Percentiles rank a stretch among this genome's conserved stretches.
Evolutionary conservation across 495 filamentous ascomycete species (phyloP).

Genomic region (Talaromyces stipitatus): DNA sequence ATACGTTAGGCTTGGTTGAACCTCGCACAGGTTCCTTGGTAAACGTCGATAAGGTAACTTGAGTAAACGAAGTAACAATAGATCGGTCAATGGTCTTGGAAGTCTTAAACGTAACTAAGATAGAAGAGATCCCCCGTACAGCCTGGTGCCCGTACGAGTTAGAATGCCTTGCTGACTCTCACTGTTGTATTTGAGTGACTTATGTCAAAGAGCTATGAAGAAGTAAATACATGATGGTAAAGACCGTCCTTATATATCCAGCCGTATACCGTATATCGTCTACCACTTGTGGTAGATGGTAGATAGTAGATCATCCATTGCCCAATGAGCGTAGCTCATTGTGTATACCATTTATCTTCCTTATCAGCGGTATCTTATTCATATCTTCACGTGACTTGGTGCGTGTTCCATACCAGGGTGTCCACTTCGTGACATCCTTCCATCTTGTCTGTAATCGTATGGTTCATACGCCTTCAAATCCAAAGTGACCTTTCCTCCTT

Average conservation of each 20-base stretch:
- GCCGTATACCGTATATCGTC: not conserved
- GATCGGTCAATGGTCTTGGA: too few species aligned
- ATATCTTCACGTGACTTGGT: constrained; percentile 6
- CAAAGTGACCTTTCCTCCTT: not conserved
- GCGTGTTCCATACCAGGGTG: constrained; percentile 43
- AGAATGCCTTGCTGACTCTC: too few species aligned
- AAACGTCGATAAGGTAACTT: too few species aligned
- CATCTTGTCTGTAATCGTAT: not conserved
- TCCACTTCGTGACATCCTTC: constrained; percentile 29
- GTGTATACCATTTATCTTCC: not conserved
- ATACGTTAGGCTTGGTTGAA: not conserved
- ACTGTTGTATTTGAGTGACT: too few species aligned
- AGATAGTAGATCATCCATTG: not conserved
- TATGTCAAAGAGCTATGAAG: too few species aligned
- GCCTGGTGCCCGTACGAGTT: too few species aligned
- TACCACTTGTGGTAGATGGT: not conserved
- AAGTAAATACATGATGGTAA: too few species aligned
- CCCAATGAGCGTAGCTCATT: not conserved
- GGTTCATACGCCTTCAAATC: not conserved
- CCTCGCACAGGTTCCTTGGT: too few species aligned
- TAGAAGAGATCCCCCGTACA: too few species aligned
- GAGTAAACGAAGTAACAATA: too few species aligned
- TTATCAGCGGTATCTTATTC: not conserved
- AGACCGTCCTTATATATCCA: not conserved
- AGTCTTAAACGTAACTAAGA: too few species aligned